These are phyloP conservation scores for Digitaria exilis DNA, from an alignment of 202 grass and related monocot species.

Conservation along the genomic window DNA sequence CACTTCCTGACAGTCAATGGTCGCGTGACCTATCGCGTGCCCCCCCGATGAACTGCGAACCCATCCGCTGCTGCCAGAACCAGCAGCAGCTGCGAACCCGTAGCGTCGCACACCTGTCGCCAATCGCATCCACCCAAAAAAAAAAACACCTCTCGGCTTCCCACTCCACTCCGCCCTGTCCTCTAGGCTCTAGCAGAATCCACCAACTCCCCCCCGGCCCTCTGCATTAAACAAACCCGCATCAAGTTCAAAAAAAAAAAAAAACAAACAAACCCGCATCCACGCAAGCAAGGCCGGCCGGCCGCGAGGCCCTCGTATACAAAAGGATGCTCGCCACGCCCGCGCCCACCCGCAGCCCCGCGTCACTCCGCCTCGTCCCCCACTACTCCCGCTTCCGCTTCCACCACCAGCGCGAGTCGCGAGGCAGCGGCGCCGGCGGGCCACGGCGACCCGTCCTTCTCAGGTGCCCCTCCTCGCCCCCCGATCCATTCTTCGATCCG, in stretches of 20 bases:
- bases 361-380: slow-evolving; percentile 3
- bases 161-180: background rate
- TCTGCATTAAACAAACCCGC: slow-evolving; percentile 2
- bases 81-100: background rate
- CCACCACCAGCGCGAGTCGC: background rate
- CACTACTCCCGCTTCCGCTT: slow-evolving; percentile 11
- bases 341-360: background rate
- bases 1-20: no score
- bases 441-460: slow-evolving; percentile 16
- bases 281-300: background rate
- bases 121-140: background rate
- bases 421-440: background rate
- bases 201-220: background rate
- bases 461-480: background rate
- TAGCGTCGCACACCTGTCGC: background rate
- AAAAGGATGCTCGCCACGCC: slow-evolving; percentile 31
- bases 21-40: no score
- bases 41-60: no score
- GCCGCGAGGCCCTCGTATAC: background rate
- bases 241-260: no score
- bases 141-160: background rate
- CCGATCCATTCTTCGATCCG: background rate
- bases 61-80: background rate
- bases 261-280: slow-evolving; percentile 12
- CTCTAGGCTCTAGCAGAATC: background rate